These are phyloP conservation scores for Durotheca rogersii DNA, from an alignment of 495 filamentous ascomycete genomes.

Conservation along the genomic window DNA sequence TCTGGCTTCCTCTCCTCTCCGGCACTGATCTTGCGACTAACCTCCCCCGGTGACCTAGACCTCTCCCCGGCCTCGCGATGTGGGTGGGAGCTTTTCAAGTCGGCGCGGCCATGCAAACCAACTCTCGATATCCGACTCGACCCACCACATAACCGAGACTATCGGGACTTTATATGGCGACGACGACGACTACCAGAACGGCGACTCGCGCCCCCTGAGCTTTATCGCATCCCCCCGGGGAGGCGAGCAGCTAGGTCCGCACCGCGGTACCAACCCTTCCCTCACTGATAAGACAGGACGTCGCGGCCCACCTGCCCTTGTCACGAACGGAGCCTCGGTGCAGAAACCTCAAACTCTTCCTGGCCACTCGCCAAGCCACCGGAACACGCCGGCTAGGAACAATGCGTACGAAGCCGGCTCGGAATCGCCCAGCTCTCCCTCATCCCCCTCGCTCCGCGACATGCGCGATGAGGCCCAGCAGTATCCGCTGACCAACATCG, in stretches of 20 bases:
- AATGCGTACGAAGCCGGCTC: constrained; percentile 52
- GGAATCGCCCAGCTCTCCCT: constrained; percentile 41
- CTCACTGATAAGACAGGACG: constrained; percentile 39
- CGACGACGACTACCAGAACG: constrained; percentile 59
- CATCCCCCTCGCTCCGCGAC: constrained; percentile 56
- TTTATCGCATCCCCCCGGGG: constrained; percentile 45
- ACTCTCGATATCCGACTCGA: constrained; percentile 61
- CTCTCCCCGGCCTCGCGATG: constrained; percentile 56
- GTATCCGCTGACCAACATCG: constrained; percentile 87
- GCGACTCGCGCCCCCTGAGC: constrained; percentile 49
- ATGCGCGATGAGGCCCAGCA: constrained; percentile 64
- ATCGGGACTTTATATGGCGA: constrained; percentile 96
- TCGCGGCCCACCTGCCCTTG: constrained; percentile 6
- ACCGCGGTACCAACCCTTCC: constrained; percentile 24
- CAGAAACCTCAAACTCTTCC: constrained; percentile 45
- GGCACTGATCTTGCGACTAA: constrained; percentile 16
- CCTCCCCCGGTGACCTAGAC: constrained; percentile 42
- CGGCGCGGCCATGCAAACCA: constrained; percentile 57
- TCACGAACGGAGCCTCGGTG: constrained; percentile 26
- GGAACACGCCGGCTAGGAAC: constrained; percentile 36
- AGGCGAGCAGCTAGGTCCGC: constrained; percentile 38
- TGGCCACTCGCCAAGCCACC: constrained; percentile 47
- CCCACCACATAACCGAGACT: constrained; percentile 96
- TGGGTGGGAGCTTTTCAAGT: constrained; percentile 55
- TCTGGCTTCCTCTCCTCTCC: neutral